Conservation (phyloP, 1,139 yeast species). For the Yamadazyma membranifaciens region DNA sequence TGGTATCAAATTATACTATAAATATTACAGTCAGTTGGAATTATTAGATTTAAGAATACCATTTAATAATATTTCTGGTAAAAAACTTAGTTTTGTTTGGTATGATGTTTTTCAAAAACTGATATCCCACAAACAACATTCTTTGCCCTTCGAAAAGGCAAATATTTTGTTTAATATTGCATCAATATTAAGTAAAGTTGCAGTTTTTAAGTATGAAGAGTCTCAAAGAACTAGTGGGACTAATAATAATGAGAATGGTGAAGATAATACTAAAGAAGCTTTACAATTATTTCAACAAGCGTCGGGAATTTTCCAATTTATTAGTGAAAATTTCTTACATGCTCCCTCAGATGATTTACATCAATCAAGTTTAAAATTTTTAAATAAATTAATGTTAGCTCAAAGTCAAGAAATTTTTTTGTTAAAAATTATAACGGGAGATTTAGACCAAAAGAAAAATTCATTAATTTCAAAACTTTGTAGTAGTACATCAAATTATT, state of each 20-base stretch:
- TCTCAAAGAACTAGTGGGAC: constrained; percentile 39
- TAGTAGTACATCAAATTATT: constrained; percentile 56
- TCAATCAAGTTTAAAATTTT: constrained; percentile 66
- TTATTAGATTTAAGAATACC: constrained; percentile 77
- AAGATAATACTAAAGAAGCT: constrained; percentile 42
- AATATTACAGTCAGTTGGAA: constrained; percentile 82
- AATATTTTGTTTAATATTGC: constrained; percentile 68
- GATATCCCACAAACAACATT: constrained; percentile 43
- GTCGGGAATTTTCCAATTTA: constrained; percentile 71
- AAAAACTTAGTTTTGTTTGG: constrained; percentile 72
- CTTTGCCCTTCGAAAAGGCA: constrained; percentile 88
- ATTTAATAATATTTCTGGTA: constrained; percentile 51
- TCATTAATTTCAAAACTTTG: constrained; percentile 75
- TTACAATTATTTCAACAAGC: constrained; percentile 69
- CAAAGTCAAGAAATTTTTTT: constrained; percentile 88
- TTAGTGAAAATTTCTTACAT: constrained; percentile 80
- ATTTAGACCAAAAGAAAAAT: constrained; percentile 50
- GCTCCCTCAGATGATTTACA: constrained; percentile 83
- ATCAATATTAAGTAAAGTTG: constrained; percentile 43
- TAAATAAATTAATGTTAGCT: constrained; percentile 68
- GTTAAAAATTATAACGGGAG: constrained; percentile 56
- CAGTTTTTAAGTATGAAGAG: constrained; percentile 45
- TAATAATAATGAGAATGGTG: constrained; percentile 20
- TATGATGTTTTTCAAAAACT: constrained; percentile 59
- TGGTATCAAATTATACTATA: constrained; percentile 53